Base-by-base conservation (phyloP, 768 basidiomycete species). In the Lanmaoa rubissima region DNA sequence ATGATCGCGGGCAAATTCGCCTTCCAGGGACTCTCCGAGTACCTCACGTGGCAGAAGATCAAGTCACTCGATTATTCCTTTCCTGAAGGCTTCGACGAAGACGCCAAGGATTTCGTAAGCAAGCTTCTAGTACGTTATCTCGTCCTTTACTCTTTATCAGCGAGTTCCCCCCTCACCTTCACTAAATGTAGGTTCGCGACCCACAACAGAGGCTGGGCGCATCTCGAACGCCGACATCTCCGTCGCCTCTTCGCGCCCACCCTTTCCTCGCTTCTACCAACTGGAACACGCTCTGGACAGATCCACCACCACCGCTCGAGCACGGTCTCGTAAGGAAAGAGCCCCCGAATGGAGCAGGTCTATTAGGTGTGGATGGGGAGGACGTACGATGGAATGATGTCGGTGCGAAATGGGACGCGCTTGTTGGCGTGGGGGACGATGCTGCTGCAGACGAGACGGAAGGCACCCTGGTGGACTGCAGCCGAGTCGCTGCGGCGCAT, bases 1-100 rank as follows among this genome's bases (percentile, higher is more conserved):
- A 88, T 98, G 79, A 86, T 98, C 50, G 84, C 89, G 13, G 96
- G 95, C 39, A 84, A 83, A 41, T 95, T 95, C 62, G 91, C 94
- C 2, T 99, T 99, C 76, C 84, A 90, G 60, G 94, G 89, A 5
- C 78, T 86, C 7, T 94, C 94, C 0, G 93, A 98, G 57, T 98
- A 95, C 67, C 83, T 97, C 57, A 97, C 90, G 34, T 95, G 94
- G 83, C 88, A 97, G 68, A 94, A 93, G 75, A 92, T 98, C 74
- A 90, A 94, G 73, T 80, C 84, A 44, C 77, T 91, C 46, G 89
- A 96, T 44, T 98, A 94, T 74, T 78, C 82, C 21, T 92, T 94
- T 68, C 94, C 96, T 0, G 86, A 88, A 10, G 88, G 84, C 1
- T 95, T 97, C 65, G 92, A 96, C 65, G 76, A 79, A 44, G 80